Base-by-base conservation (phyloP, 2,329 filamentous ascomycete species). In the Cladosporium sp. region DNA sequence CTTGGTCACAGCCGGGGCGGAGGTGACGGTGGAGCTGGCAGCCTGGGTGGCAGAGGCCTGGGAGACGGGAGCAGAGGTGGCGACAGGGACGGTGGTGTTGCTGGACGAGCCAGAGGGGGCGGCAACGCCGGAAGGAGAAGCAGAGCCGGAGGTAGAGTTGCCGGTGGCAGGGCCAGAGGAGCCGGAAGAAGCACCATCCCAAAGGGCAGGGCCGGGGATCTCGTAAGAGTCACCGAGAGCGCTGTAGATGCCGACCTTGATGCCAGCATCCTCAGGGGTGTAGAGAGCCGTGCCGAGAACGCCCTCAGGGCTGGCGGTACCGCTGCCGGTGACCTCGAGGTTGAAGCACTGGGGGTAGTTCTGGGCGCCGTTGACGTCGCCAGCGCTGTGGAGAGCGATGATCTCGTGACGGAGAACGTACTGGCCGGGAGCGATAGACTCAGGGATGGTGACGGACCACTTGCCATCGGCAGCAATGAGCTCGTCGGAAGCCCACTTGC, bases 371-470 rank as follows among this genome's bases (percentile, higher is more conserved):
- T 79, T 79, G 14, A 76, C 62, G 32, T 75, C 69, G 6, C 76
- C 79, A 13, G 79, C 83, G 36, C 78, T 78, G 79, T 89, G 87
- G 60, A 89, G 85, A 21, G 84, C 87, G 62, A 89, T 82, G 63
- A 85, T 80, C 78, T 88, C 86, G 62, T 85, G 84, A 21, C 86
- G 82, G 16, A 87, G 79, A 65, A 88, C 82, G 73, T 88, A 88
- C 71, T 86, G 81, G n/a, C 86, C 86, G 5, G 84, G 75, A 36
- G 80, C 81, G 62, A 88, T 80, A 67, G 81, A 81, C 8, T 76
- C 69, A 13, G 85, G 86, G 65, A 88, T 84, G 65, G 78, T 81
- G 66, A 86, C 82, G 58, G 77, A 74, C 43, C 62, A 64, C 54
- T 58, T 58, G 62, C 56, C 56, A 32, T 64, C 56, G 43, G 34